Evolutionary conservation across 139 green algal species (phyloP).

Genomic region (Coccomyxa sp.): DNA sequence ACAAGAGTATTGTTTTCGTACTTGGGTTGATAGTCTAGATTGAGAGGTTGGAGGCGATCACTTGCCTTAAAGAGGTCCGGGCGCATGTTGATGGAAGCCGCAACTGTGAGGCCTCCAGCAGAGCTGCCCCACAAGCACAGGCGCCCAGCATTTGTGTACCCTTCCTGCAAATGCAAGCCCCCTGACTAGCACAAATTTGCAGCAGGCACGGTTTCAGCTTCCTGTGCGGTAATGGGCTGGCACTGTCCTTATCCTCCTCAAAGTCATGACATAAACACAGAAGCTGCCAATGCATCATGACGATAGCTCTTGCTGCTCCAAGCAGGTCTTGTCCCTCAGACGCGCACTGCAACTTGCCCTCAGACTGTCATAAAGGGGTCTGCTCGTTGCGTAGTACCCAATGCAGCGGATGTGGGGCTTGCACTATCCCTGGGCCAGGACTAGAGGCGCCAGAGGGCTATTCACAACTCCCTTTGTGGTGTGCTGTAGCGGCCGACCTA

Average conservation of each 20-base stretch:
- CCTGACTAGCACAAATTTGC: too few relatives aligned
- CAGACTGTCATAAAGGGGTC: not conserved
- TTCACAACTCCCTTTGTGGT: not conserved
- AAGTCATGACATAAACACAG: too few relatives aligned
- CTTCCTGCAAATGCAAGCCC: conserved; percentile 7
- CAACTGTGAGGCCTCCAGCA: conserved; percentile 72
- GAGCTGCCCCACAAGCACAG: conserved; percentile 63
- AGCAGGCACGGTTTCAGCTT: not conserved
- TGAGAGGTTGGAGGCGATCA: too few relatives aligned
- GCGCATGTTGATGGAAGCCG: conserved; percentile 66
- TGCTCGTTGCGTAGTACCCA: not conserved
- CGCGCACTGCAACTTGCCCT: not conserved
- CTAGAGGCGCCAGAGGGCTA: not conserved
- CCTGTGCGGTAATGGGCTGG: not conserved
- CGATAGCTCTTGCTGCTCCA: not conserved
- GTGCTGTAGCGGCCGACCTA: not conserved
- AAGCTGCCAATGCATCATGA: too few relatives aligned
- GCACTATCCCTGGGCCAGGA: not conserved
- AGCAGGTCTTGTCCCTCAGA: not conserved
- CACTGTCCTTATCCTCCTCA: too few relatives aligned
- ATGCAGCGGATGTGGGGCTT: not conserved
- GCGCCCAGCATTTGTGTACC: conserved; percentile 32
- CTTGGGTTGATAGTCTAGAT: too few relatives aligned
- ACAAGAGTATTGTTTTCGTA: too few relatives aligned
- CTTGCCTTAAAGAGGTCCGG: conserved; percentile 68